These are phyloP conservation scores for Suhomyces pyralidae DNA, from an alignment of 805 yeast genomes.

Conservation along the genomic window DNA sequence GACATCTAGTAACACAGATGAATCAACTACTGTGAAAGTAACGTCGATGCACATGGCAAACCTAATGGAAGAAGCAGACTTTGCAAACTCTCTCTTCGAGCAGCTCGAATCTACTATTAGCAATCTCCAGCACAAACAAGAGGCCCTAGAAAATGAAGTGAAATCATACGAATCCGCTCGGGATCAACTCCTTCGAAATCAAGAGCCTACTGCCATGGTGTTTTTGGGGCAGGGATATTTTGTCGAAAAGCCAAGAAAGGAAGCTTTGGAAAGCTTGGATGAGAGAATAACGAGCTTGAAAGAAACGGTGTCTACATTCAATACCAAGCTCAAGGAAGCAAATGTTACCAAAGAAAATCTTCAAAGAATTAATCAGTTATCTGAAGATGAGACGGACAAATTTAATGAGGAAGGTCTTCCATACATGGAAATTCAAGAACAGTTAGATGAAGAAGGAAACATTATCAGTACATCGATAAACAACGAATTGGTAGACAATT, in stretches of 20 bases:
- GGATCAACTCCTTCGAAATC: not conserved
- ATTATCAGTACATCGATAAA: slow-evolving; percentile 41
- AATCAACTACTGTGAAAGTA: not conserved
- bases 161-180: slow-evolving; percentile 4
- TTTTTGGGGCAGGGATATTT: slow-evolving; percentile 42
- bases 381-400: slow-evolving; percentile 9
- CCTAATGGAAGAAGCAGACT: not conserved
- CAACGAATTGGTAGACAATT: slow-evolving; percentile 9
- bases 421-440: slow-evolving; percentile 77
- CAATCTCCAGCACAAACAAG: slow-evolving; percentile 1
- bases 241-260: slow-evolving; percentile 26
- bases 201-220: slow-evolving; percentile 19
- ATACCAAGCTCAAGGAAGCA: slow-evolving; percentile 39
- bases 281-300: slow-evolving; percentile 27
- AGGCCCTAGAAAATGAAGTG: slow-evolving; percentile 7
- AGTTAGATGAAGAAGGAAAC: slow-evolving; percentile 77
- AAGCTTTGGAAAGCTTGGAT: slow-evolving; percentile 26
- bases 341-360: slow-evolving; percentile 27
- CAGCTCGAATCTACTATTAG: slow-evolving; percentile 2
- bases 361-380: slow-evolving; percentile 8
- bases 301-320: slow-evolving; percentile 41
- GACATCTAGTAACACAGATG: not conserved
- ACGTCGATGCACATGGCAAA: not conserved
- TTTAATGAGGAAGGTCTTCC: slow-evolving; percentile 52
- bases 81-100: not conserved